Evolutionary conservation across 2,329 filamentous ascomycete species (phyloP).

Genomic region (Lecanoromycetidae sp.): DNA sequence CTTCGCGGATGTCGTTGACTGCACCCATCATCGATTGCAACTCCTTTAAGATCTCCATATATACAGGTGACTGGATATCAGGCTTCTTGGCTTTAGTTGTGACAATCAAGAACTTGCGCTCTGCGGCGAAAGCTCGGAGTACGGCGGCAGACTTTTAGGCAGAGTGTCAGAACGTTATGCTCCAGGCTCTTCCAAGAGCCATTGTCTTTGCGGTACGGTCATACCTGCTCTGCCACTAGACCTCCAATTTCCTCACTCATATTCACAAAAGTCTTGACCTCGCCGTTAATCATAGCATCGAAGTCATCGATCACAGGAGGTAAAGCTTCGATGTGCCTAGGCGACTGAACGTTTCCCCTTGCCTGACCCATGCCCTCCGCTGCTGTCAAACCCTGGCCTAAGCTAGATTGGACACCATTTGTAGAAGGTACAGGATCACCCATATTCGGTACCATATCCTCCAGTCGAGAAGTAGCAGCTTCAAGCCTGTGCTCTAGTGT

Average conservation of each 20-base stretch:
- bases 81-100: constrained; percentile 89
- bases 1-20: constrained; percentile 69
- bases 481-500: constrained; percentile 61
- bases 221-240: constrained; percentile 67
- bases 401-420: constrained; percentile 28
- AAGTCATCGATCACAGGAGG: constrained; percentile 79
- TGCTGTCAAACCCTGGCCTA: constrained; percentile 22
- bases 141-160: constrained; percentile 40
- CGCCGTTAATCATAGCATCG: constrained; percentile 60
- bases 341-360: constrained; percentile 23
- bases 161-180: constrained; percentile 3
- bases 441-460: constrained; percentile 80
- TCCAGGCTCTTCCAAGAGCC: not conserved
- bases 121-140: constrained; percentile 61
- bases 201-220: constrained; percentile 18
- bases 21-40: constrained; percentile 71
- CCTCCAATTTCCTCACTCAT: constrained; percentile 68
- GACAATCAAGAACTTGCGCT: constrained; percentile 78
- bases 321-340: constrained; percentile 39
- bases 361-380: constrained; percentile 21
- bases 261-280: constrained; percentile 66
- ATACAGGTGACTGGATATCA: constrained; percentile 55
- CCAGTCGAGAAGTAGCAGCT: constrained; percentile 87
- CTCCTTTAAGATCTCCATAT: constrained; percentile 70
- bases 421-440: constrained; percentile 46